phyloP scores from a whole-genome alignment of 805 yeast genomes.

The Starmerella tilneyi region DNA sequence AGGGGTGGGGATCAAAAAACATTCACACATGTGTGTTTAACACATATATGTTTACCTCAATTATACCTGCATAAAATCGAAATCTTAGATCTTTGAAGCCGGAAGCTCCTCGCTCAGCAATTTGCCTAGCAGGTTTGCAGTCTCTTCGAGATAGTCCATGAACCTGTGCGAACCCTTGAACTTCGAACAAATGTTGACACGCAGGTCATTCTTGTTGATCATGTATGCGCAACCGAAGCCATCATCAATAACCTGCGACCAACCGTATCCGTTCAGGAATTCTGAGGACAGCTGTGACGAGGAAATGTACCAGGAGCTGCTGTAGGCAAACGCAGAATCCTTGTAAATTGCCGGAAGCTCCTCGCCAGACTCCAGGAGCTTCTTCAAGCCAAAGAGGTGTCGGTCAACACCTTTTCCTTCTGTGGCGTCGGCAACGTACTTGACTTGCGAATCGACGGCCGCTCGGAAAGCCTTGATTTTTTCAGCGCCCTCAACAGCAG shows the following conservation, averaged over 20 bases:
- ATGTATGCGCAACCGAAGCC: constrained; percentile 93
- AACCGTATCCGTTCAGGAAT: constrained; percentile 84
- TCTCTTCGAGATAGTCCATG: constrained; percentile 57
- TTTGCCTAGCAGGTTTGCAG: constrained; percentile 73
- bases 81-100: constrained; percentile 31
- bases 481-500: constrained; percentile 40
- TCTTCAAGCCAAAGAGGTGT: constrained; percentile 80
- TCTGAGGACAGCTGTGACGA: constrained; percentile 84
- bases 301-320: constrained; percentile 75
- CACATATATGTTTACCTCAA: no score
- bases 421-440: constrained; percentile 64
- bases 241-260: constrained; percentile 87
- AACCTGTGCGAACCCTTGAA: constrained; percentile 42
- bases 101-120: constrained; percentile 38
- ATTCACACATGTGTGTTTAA: not conserved
- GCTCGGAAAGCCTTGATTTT: constrained; percentile 58
- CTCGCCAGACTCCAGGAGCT: constrained; percentile 51
- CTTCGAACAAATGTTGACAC: constrained; percentile 72
- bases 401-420: constrained; percentile 88
- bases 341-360: constrained; percentile 53
- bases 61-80: not conserved
- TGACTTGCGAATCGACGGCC: constrained; percentile 66
- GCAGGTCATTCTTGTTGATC: constrained; percentile 75
- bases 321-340: constrained; percentile 67
- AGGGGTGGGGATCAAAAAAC: not conserved